These are phyloP conservation scores for Ophiostoma ulmi DNA, from an alignment of 2,329 filamentous ascomycete species.

Conservation along the genomic window DNA sequence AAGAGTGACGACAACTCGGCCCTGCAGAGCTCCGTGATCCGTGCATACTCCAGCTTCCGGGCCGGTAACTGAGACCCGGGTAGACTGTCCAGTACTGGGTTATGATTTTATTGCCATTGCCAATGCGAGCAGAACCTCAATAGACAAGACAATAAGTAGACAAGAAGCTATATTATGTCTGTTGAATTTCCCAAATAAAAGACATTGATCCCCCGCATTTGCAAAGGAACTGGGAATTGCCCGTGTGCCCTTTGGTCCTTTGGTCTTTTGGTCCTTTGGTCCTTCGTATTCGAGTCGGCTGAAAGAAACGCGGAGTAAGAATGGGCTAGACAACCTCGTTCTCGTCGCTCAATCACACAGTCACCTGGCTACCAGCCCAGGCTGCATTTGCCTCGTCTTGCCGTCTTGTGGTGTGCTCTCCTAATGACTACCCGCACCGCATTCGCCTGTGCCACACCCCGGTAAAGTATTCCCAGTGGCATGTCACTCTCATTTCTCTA, in stretches of 20 bases:
- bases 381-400: too few relatives aligned
- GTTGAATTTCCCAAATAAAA: not conserved
- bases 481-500: too few relatives aligned
- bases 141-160: not conserved
- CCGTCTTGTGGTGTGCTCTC: too few relatives aligned
- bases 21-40: not conserved
- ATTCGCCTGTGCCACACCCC: too few relatives aligned
- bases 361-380: too few relatives aligned
- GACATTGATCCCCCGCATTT: not conserved
- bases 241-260: not conserved
- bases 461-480: too few relatives aligned
- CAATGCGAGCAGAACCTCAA: not conserved
- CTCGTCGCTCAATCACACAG: too few relatives aligned
- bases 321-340: too few relatives aligned
- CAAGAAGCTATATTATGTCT: not conserved
- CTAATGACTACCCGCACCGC: too few relatives aligned
- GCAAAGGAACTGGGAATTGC: not conserved
- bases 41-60: not conserved
- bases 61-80: not conserved
- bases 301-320: not conserved
- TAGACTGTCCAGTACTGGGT: not conserved
- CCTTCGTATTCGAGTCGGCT: not conserved
- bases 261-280: not conserved
- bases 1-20: not conserved
- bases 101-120: not conserved